These are phyloP conservation scores for Beauveria sp. DNA, from an alignment of 2,329 filamentous ascomycete genomes.

Conservation along the genomic window DNA sequence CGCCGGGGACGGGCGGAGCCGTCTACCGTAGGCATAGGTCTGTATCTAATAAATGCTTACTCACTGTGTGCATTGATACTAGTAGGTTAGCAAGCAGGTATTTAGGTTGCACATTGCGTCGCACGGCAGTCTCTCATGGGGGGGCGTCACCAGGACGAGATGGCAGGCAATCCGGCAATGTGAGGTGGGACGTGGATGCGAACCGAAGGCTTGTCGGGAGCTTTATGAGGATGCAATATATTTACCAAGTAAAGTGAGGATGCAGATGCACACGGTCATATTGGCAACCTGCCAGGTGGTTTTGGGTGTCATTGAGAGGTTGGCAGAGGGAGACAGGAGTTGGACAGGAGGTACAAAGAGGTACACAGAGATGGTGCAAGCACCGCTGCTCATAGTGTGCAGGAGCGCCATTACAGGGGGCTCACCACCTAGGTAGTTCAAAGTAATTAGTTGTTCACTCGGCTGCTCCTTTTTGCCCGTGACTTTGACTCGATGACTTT, in stretches of 20 bases:
- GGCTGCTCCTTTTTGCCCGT: background rate
- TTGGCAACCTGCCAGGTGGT: background rate
- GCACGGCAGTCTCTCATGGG: background rate
- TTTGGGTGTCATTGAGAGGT: background rate
- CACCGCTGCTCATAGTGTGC: background rate
- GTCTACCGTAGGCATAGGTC: background rate
- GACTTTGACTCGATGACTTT: background rate
- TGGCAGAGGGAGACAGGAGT: background rate
- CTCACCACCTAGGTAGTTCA: no score
- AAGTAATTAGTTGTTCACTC: no score
- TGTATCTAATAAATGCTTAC: no score
- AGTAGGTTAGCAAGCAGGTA: background rate
- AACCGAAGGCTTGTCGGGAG: background rate
- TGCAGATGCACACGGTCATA: background rate
- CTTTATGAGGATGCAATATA: background rate
- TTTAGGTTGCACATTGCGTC: background rate
- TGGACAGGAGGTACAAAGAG: background rate
- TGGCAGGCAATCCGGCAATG: background rate
- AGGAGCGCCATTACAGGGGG: background rate
- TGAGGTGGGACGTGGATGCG: constrained; percentile 1
- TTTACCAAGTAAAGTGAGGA: background rate
- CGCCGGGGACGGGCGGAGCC: background rate
- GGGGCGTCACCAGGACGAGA: background rate
- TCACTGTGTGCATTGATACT: background rate
- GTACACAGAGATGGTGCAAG: background rate